Evolutionary conservation across 495 filamentous ascomycete species (phyloP).

Genomic region (Talaromyces trachyspermus): DNA sequence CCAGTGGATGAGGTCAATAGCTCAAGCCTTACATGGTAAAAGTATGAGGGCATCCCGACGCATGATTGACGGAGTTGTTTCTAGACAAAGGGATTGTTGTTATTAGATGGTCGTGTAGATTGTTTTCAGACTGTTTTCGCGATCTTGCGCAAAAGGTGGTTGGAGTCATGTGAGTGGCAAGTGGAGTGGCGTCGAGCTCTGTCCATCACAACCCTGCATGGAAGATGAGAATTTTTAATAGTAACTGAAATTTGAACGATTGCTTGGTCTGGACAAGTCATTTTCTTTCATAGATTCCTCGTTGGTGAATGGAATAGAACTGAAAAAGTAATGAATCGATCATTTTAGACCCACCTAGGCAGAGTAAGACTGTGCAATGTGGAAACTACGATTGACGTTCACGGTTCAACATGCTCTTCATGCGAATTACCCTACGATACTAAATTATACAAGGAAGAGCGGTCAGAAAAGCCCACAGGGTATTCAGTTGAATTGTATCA

Average conservation of each 20-base stretch:
- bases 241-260: neutral
- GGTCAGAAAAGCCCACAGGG: neutral
- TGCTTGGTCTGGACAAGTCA: no score
- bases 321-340: no score
- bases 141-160: neutral
- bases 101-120: neutral
- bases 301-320: no score
- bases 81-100: no score
- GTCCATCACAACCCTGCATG: neutral
- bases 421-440: neutral
- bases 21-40: slow-evolving; percentile 87
- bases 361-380: no score
- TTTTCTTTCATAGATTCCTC: no score
- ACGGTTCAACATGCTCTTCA: neutral
- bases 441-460: neutral
- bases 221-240: neutral
- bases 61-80: slow-evolving; percentile 18
- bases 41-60: slow-evolving; percentile 70
- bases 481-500: slow-evolving; percentile 14
- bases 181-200: no score
- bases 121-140: neutral
- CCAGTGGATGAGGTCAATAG: slow-evolving; percentile 49
- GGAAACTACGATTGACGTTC: no score
- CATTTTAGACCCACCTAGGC: neutral
- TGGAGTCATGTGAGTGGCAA: slow-evolving; percentile 9